A percentile compares a stretch with the other conserved stretches of the same genome.
phyloP scores from a whole-genome alignment of 2,329 filamentous ascomycete species.

The Juglanconis sp. region DNA sequence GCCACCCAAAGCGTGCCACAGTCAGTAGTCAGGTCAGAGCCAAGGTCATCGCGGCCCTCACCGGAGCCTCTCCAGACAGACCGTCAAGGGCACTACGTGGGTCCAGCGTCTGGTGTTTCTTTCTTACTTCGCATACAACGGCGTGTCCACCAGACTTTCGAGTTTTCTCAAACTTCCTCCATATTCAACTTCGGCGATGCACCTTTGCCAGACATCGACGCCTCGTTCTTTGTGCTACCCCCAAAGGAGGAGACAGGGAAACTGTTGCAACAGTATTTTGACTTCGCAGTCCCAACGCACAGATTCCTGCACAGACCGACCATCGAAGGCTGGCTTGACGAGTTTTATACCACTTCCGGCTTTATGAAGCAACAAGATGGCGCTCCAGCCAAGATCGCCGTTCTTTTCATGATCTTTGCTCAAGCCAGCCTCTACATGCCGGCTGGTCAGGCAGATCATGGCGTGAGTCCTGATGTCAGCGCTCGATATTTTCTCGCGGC shows the following conservation, averaged over 20 bases:
- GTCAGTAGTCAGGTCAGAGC: too few species aligned
- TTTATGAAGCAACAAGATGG: conserved; percentile 37
- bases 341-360: conserved; percentile 43
- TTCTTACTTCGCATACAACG: conserved; percentile 50
- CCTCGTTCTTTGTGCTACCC: conserved; percentile 40
- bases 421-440: conserved; percentile 42
- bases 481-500: conserved; percentile 32
- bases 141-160: conserved; percentile 39
- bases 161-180: conserved; percentile 36
- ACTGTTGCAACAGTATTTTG: conserved; percentile 38
- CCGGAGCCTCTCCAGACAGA: conserved; percentile 45
- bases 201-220: conserved; percentile 41
- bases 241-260: conserved; percentile 25
- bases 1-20: too few species aligned
- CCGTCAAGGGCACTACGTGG: conserved; percentile 44
- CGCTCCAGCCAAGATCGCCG: conserved; percentile 34
- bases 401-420: conserved; percentile 43
- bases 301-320: conserved; percentile 42
- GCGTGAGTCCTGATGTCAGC: conserved; percentile 18
- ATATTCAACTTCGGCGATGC: conserved; percentile 51
- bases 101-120: conserved; percentile 43
- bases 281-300: conserved; percentile 39
- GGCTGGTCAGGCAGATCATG: background rate
- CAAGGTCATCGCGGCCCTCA: conserved; percentile 33
- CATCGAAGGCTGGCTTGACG: conserved; percentile 39